Evolutionary conservation across 2,329 filamentous ascomycete species (phyloP), one percentile per base, ranked within the genome.

Genomic region (Tolypocladium guangdongense): DNA sequence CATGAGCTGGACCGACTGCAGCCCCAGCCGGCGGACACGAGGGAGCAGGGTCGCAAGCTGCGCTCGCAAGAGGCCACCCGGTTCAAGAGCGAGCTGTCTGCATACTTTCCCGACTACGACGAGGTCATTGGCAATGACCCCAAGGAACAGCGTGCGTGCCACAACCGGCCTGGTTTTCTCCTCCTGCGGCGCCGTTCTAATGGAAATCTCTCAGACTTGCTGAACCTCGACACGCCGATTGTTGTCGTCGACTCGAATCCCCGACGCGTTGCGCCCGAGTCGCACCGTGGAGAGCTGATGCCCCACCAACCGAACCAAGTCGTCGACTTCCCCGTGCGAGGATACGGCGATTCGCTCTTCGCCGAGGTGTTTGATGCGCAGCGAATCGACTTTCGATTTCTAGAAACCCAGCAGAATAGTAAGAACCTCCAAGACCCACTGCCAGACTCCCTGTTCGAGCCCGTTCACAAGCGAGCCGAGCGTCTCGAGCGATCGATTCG

Each of bases 101-200:
- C 83, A 49, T 97, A 96, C 71, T 96, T 97, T 65, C 84, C 88
- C 51, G 91, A 95, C 64, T 97, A 96, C 69, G 91, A 96, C 70
- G 89, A 95, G 66, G 82, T 96, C 60, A 90, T 97, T 71, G 90
- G 88, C 57, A 88, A 95, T 65, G 85, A 89, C 58, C 82, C 84
- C 39, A 86, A 86, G 62, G 86, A 91, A 70, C 77, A 86, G 61
- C 86, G 90, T 91, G 78, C 67, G 81, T 75, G 38, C 24, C 50
- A 32, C 36, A 37, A 12, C 22, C 30, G 4, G 16, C 18, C 41
- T 35, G 20, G 32, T 11, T 14, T 10, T 12, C 37, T 24, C 27
- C 12, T 49, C 5, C 27, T 22, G 5, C 11, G 18, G n/a, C 35
- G 12, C 20, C 54, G 12, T 32, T n/a, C 50, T 48, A 12, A 30